These are phyloP conservation scores for Calonectria pseudoreteaudii DNA, from an alignment of 2,329 filamentous ascomycete species.

Conservation along the genomic window DNA sequence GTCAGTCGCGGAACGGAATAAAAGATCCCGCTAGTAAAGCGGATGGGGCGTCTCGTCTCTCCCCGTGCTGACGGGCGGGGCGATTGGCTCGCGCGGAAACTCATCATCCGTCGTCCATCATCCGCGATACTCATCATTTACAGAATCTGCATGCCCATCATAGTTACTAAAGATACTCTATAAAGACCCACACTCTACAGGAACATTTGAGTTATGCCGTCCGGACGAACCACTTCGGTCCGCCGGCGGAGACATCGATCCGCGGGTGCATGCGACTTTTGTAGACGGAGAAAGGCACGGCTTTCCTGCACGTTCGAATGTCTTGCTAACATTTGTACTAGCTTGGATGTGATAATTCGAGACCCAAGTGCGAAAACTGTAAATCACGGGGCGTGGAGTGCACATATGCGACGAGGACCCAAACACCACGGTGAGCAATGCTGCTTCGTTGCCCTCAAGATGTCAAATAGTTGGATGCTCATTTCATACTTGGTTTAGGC, in stretches of 20 bases:
- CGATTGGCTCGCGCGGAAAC: background rate
- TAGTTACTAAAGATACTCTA: background rate
- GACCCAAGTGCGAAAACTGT: slow-evolving; percentile 34
- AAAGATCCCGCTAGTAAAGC: slow-evolving; percentile 10
- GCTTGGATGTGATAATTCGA: slow-evolving; percentile 37
- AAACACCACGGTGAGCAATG: slow-evolving; percentile 22
- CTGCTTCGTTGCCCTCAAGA: background rate
- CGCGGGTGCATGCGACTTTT: slow-evolving; percentile 36
- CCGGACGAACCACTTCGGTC: background rate
- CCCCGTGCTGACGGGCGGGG: background rate
- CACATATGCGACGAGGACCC: slow-evolving; percentile 25
- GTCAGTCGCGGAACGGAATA: slow-evolving; percentile 18
- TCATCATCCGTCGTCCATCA: background rate
- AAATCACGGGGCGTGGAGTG: slow-evolving; percentile 17
- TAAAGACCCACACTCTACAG: background rate
- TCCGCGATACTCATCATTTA: background rate
- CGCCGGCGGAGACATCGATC: background rate
- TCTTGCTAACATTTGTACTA: background rate
- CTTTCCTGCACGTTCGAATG: background rate
- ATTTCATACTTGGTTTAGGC: background rate
- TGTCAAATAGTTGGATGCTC: background rate
- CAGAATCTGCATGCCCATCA: background rate
- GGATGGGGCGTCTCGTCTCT: background rate
- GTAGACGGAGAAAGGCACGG: slow-evolving; percentile 35
- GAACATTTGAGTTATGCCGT: background rate